Evolutionary conservation across 2,329 filamentous ascomycete species (phyloP).

Genomic region (Neofusicoccum umdonicola): DNA sequence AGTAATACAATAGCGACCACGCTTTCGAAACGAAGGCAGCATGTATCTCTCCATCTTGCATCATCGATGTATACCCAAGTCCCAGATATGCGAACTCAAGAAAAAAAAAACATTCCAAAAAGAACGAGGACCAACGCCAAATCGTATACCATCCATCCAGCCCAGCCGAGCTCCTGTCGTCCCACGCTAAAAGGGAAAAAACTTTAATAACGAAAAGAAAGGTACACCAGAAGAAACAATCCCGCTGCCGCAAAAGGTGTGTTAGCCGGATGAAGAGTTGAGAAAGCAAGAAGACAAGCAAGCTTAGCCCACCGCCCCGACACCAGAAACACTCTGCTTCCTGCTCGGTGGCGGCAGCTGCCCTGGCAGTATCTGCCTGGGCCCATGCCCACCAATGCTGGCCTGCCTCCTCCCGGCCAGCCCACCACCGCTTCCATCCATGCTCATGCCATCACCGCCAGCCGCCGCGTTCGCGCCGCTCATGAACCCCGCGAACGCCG

Average conservation of each 20-base stretch:
- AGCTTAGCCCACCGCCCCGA: neutral
- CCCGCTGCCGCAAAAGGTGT: no score
- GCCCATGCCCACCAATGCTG: conserved; percentile 30
- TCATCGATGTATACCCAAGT: no score
- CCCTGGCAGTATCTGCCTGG: conserved; percentile 36
- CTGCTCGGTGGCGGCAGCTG: conserved; percentile 30
- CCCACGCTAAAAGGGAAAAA: neutral
- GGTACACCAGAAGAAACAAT: no score
- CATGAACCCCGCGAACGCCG: conserved; percentile 24
- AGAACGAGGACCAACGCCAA: no score
- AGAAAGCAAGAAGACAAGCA: neutral
- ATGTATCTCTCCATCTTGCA: no score
- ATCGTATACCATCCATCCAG: neutral
- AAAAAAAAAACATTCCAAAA: no score
- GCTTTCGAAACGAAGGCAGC: no score
- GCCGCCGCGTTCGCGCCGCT: conserved; percentile 29
- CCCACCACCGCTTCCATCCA: conserved; percentile 31
- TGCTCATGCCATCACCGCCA: conserved; percentile 24
- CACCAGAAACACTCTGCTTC: conserved; percentile 10
- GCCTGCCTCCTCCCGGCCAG: conserved; percentile 32
- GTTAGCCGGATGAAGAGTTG: neutral
- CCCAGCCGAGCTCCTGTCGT: neutral
- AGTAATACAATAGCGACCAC: neutral
- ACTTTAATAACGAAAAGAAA: no score
- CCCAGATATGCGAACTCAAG: no score